Percentiles rank a stretch among this genome's conserved stretches.
Conservation (phyloP, 139 green algal species). For the Desmodesmus armatus region DNA sequence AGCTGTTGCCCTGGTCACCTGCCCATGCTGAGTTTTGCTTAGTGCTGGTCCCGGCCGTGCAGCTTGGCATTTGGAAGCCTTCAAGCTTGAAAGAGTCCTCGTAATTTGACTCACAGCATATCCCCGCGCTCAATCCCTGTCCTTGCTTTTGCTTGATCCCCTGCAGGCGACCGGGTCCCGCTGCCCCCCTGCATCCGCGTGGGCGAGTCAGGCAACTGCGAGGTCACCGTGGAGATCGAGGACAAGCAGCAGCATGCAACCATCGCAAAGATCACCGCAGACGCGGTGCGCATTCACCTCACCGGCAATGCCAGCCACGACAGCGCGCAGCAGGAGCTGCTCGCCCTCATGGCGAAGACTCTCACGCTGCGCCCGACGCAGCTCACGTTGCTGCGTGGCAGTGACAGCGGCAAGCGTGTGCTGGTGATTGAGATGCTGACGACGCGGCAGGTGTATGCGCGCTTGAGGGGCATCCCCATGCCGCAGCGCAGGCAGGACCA, state of each 20-base stretch:
- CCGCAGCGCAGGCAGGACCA: background rate
- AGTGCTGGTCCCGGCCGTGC: too few relatives aligned
- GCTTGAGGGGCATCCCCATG: background rate
- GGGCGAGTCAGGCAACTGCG: constrained; percentile 35
- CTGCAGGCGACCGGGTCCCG: constrained; percentile 54
- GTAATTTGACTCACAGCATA: too few relatives aligned
- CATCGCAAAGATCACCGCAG: constrained; percentile 75
- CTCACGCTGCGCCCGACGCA: constrained; percentile 60
- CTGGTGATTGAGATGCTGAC: constrained; percentile 44
- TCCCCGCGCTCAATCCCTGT: too few relatives aligned
- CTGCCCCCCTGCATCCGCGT: constrained; percentile 86
- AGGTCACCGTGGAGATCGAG: constrained; percentile 79
- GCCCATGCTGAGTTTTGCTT: too few relatives aligned
- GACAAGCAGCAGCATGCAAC: constrained; percentile 65
- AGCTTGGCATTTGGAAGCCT: too few relatives aligned
- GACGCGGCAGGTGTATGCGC: constrained; percentile 27
- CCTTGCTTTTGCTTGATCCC: too few relatives aligned
- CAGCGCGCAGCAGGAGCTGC: constrained; percentile 60
- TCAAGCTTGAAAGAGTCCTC: too few relatives aligned
- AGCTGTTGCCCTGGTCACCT: too few relatives aligned
- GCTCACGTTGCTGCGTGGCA: constrained; percentile 55
- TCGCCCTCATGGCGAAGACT: constrained; percentile 63
- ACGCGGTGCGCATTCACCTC: constrained; percentile 80
- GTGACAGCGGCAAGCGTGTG: background rate
- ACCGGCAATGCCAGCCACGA: constrained; percentile 43